Evolutionary conservation across 306 rosid species (phyloP).

Genomic region (Glycine tomentella): DNA sequence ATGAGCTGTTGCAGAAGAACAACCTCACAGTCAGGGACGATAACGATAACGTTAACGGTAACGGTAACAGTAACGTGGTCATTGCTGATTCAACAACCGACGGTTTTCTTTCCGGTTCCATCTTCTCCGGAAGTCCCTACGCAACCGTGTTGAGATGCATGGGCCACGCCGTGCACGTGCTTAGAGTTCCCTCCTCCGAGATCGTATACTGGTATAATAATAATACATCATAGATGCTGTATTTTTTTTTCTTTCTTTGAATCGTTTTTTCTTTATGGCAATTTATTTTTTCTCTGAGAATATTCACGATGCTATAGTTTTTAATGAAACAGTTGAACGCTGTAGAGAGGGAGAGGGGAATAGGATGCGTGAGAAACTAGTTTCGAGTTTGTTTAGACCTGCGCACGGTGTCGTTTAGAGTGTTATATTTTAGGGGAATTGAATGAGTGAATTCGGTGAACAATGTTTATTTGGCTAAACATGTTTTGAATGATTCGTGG

Average conservation of each 20-base stretch:
- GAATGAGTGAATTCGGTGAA: not conserved
- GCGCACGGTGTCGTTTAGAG: not conserved
- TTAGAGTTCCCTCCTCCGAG: conserved; percentile 60
- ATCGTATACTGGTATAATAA: conserved; percentile 66
- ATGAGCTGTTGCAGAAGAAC: conserved; percentile 47
- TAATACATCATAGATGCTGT: not conserved
- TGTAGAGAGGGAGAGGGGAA: conserved; percentile 19
- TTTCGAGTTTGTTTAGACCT: conserved; percentile 1
- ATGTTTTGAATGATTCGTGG: not conserved
- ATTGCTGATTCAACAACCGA: conserved; percentile 37
- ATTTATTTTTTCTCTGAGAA: not conserved
- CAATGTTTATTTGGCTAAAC: not conserved
- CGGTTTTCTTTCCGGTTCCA: conserved; percentile 48
- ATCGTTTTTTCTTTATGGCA: not conserved
- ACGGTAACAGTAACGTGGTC: too few species aligned
- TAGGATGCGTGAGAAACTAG: conserved; percentile 14
- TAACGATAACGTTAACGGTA: not conserved
- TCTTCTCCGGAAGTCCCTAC: conserved; percentile 54
- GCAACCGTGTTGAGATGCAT: conserved; percentile 60
- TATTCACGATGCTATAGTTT: conserved; percentile 27
- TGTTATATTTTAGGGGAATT: not conserved
- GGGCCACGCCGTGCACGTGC: conserved; percentile 72
- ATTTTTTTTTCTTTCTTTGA: not conserved
- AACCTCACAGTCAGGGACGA: not conserved
- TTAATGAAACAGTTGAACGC: conserved; percentile 45